Conservation (phyloP, 805 yeast genomes). For the Deakozyma indianensis region DNA sequence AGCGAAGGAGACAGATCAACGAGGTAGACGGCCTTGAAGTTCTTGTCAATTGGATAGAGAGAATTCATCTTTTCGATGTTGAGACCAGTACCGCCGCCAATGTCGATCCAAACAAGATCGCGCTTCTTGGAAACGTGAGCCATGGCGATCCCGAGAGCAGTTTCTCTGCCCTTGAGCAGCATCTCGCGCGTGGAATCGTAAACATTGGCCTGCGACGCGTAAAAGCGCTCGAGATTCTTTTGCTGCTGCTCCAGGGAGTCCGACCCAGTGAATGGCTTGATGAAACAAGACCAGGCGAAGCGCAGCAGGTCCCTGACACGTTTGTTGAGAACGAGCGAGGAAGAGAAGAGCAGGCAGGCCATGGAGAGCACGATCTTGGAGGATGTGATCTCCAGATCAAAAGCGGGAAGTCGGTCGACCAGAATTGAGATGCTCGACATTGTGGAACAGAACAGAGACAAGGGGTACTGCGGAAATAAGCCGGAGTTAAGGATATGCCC, state of each 20-base stretch:
- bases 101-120: conserved; percentile 21
- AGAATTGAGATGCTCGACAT: too few relatives aligned
- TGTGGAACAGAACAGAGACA: too few relatives aligned
- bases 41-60: conserved; percentile 29
- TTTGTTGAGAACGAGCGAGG: neutral
- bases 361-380: neutral
- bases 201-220: conserved; percentile 61
- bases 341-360: neutral
- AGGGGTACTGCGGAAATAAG: too few relatives aligned
- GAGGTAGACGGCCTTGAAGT: conserved; percentile 51
- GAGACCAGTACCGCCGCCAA: conserved; percentile 82
- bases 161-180: conserved; percentile 57
- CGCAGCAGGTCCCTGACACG: conserved; percentile 7
- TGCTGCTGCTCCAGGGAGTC: conserved; percentile 30
- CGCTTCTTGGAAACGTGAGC: conserved; percentile 34
- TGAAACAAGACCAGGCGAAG: conserved; percentile 38
- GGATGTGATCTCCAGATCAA: neutral
- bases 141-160: conserved; percentile 42
- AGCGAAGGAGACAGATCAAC: conserved; percentile 68
- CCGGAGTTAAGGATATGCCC: too few relatives aligned
- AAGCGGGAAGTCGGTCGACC: neutral
- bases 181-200: conserved; percentile 59
- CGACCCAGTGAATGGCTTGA: conserved; percentile 38
- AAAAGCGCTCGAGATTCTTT: conserved; percentile 51
- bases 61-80: conserved; percentile 65